Percentiles rank a stretch among this genome's conserved stretches.
These are phyloP conservation scores for Phytophthora agathidicida DNA, from an alignment of 352 stramenopile genomes.

Conservation along the genomic window DNA sequence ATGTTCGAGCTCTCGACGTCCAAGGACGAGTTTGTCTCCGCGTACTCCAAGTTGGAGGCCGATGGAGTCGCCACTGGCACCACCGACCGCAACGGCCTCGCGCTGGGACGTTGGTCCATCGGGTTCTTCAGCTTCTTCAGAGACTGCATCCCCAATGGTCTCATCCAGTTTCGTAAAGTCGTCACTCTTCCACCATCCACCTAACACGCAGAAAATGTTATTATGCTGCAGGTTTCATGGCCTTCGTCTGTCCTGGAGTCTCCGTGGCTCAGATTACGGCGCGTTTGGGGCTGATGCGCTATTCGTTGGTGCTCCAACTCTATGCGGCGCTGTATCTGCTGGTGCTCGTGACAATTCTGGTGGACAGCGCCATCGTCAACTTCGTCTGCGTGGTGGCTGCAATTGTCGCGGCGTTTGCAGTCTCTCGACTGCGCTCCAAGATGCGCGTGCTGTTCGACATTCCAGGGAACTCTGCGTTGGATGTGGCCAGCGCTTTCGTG, in stretches of 20 bases:
- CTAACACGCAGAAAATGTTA: not conserved
- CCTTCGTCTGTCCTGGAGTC: constrained; percentile 37
- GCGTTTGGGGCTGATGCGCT: constrained; percentile 49
- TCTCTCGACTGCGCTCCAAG: constrained; percentile 38
- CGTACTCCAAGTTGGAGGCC: constrained; percentile 25
- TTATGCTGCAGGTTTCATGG: constrained; percentile 34
- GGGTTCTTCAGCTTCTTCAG: constrained; percentile 30
- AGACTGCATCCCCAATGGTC: constrained; percentile 41
- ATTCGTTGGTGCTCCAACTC: constrained; percentile 45
- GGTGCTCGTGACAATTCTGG: constrained; percentile 34
- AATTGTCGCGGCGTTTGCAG: constrained; percentile 5
- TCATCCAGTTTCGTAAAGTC: too few relatives aligned
- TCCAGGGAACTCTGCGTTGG: constrained; percentile 36
- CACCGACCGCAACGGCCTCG: constrained; percentile 32
- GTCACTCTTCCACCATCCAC: not conserved
- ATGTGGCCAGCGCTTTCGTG: constrained; percentile 38
- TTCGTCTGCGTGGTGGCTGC: constrained; percentile 33
- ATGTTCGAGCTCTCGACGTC: constrained; percentile 23
- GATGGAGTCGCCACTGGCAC: not conserved
- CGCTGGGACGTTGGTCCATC: constrained; percentile 24
- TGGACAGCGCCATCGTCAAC: constrained; percentile 12
- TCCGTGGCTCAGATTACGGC: constrained; percentile 38
- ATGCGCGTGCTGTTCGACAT: constrained; percentile 56
- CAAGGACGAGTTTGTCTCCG: constrained; percentile 26
- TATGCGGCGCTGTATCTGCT: constrained; percentile 42